Evolutionary conservation across 306 rosid genomes (phyloP), one percentile per base, ranked within the genome.

Genomic region (Sphenostylis stenocarpa): DNA sequence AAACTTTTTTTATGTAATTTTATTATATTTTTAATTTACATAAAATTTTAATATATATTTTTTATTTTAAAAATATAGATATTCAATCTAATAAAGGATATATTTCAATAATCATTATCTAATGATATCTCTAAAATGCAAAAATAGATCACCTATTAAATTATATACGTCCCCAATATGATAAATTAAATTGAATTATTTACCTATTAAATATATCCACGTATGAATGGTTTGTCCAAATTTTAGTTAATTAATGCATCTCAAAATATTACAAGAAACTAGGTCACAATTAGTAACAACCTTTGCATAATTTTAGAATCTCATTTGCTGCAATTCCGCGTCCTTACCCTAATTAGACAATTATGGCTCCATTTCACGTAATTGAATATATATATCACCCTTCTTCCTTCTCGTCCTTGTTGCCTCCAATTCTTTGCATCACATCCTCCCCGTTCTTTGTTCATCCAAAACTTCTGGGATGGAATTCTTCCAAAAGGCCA

Each of bases 401-500:
- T 47, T 58, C n/a, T 20, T 19, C 16, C 20, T 31, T 4, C 43
- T 7, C 3, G 2, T 6, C 55, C 7, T 31, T 28, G 7, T 78
- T 57, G 39, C 12, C 26, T 58, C 53, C 6, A 44, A 52, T 33
- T 70, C 48, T 13, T 47, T 36, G 63, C 72, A 67, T 36, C 24
- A 3, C 23, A 12, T 45, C 10, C 7, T 33, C 33, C 24, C 4
- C 45, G n/a, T 39, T 21, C 0, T 55, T 38, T 57, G 20, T 10
- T 12, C 43, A 19, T 21, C 1, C 17, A 33, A 13, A 20, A 13
- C 11, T 60, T 38, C 80, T 41, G 47, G 4, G 80, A 94, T 94
- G 97, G 98, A 94, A 21, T 77, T 94, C 49, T 89, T 94, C 81
- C 84, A 80, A 11, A 90, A 77, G 78, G 97, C 97, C 16, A 78